Percentiles rank a stretch among this genome's conserved stretches.
phyloP scores from a whole-genome alignment of 305 asterid species.

The Caryopteris hybrid region DNA sequence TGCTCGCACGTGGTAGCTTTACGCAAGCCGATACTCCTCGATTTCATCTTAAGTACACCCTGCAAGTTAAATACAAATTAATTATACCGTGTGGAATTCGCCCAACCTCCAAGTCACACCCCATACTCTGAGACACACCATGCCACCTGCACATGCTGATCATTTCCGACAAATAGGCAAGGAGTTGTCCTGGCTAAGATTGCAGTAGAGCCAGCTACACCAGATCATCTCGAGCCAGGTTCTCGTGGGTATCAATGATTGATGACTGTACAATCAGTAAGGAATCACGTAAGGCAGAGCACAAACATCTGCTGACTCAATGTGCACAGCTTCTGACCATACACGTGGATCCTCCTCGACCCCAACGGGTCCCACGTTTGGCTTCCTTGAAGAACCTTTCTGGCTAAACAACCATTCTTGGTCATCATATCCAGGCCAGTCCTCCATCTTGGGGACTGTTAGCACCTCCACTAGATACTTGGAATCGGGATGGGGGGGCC shows the following conservation, averaged over 20 bases:
- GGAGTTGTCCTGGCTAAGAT: not conserved
- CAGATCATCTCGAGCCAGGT: constrained; percentile 16
- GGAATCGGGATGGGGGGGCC: constrained; percentile 72
- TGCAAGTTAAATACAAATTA: not conserved
- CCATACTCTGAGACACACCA: not conserved
- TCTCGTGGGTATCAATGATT: not conserved
- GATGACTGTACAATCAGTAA: constrained; percentile 34
- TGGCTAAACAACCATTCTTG: constrained; percentile 58
- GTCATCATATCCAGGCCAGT: constrained; percentile 45
- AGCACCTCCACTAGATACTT: constrained; percentile 47
- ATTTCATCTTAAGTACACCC: constrained; percentile 1
- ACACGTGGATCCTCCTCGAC: constrained; percentile 33
- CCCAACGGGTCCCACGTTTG: constrained; percentile 14
- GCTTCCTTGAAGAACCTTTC: constrained; percentile 23
- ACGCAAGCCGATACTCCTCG: not conserved
- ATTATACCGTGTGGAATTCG: not conserved
- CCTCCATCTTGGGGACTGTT: constrained; percentile 45
- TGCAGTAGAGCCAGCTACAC: not conserved
- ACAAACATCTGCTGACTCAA: constrained; percentile 50
- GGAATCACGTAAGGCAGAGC: constrained; percentile 83
- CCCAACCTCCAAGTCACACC: not conserved
- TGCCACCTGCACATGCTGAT: not conserved
- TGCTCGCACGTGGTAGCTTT: constrained; percentile 10
- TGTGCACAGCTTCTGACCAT: constrained; percentile 58
- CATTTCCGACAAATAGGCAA: not conserved